These are phyloP conservation scores for Ceratocystis destructans DNA, from an alignment of 2,329 filamentous ascomycete species.

Conservation along the genomic window DNA sequence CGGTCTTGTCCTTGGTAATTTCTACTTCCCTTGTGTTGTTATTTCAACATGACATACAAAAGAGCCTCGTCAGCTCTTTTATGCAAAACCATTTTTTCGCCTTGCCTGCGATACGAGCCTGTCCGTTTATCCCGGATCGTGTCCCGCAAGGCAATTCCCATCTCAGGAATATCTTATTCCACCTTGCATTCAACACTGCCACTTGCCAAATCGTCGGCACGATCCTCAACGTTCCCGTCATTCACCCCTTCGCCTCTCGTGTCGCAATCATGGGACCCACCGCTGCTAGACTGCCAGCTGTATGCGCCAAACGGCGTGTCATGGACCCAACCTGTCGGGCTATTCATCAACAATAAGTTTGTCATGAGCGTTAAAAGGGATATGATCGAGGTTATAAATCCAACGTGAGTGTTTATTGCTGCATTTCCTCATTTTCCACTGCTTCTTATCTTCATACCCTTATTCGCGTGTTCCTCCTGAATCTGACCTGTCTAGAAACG, in stretches of 20 bases:
- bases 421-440: not conserved
- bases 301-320: constrained; percentile 62
- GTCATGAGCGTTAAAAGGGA: constrained; percentile 51
- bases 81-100: not conserved
- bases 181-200: not conserved
- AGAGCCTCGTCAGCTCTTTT: no score
- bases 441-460: not conserved
- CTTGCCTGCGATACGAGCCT: not conserved
- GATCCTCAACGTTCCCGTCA: not conserved
- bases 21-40: no score
- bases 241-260: not conserved
- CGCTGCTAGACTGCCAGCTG: constrained; percentile 27
- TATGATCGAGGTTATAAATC: constrained; percentile 55
- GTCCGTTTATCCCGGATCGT: not conserved
- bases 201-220: not conserved
- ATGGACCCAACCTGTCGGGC: constrained; percentile 59
- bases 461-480: not conserved
- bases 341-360: constrained; percentile 77
- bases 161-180: not conserved
- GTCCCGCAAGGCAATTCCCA: not conserved
- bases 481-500: constrained; percentile 30
- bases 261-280: constrained; percentile 1
- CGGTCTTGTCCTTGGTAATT: no score
- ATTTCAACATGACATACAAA: no score
- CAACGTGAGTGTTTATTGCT: constrained; percentile 37